A percentile compares a stretch with the other conserved stretches of the same genome.
phyloP scores from a whole-genome alignment of 768 basidiomycete species.

The Dictyophora rubrovolvata region DNA sequence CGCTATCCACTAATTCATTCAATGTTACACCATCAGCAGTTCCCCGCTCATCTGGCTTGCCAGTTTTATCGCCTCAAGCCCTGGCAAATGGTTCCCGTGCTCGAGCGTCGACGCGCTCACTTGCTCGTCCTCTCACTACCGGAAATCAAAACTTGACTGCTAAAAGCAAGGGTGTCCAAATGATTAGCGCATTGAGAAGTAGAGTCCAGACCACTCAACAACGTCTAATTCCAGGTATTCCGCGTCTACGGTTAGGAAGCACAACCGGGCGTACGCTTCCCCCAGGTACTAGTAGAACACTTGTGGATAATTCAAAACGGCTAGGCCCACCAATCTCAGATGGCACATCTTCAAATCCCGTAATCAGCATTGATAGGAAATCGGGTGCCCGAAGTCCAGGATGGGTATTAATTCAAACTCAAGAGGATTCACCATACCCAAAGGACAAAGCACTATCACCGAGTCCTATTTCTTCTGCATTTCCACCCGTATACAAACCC shows the following conservation, averaged over 20 bases:
- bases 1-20: conserved; percentile 28
- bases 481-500: conserved; percentile 33
- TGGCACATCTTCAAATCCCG: neutral
- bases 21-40: conserved; percentile 29
- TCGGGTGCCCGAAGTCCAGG: conserved; percentile 26
- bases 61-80: conserved; percentile 15
- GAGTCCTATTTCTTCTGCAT: conserved; percentile 50
- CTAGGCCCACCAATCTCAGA: neutral
- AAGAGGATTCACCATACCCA: conserved; percentile 77
- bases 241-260: conserved; percentile 73
- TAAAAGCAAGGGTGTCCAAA: conserved; percentile 77
- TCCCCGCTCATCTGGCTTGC: conserved; percentile 33
- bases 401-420: conserved; percentile 65
- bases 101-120: conserved; percentile 46
- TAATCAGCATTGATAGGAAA: neutral
- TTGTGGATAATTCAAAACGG: neutral
- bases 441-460: conserved; percentile 38
- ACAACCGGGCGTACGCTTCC: conserved; percentile 34
- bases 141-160: conserved; percentile 35
- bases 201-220: conserved; percentile 74
- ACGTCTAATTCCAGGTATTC: conserved; percentile 81
- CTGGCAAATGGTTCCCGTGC: conserved; percentile 13
- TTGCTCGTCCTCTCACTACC: conserved; percentile 24
- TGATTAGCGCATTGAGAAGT: conserved; percentile 88
- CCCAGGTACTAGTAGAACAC: neutral